A percentile compares a stretch with the other conserved stretches of the same genome.
Conservation (phyloP, 768 basidiomycete genomes). For the Phlebiopsis flavidoalba region DNA sequence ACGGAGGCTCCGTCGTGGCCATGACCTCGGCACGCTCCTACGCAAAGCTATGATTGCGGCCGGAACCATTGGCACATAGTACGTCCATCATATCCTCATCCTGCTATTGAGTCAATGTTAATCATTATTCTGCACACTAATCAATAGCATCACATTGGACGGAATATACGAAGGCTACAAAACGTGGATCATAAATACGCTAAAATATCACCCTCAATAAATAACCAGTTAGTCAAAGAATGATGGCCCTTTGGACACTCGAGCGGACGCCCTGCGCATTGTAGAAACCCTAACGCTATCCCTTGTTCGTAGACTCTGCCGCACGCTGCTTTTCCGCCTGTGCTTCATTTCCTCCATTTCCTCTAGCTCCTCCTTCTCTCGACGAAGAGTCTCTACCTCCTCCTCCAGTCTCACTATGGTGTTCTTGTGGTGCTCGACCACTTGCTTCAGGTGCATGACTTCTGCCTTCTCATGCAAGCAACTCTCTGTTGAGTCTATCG, state of each 20-base stretch:
- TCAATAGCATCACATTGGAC: neutral
- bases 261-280: conserved; percentile 2
- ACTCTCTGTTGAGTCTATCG: conserved; percentile 6
- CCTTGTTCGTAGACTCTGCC: conserved; percentile 1
- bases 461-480: conserved; percentile 6
- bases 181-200: no score
- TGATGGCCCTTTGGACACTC: conserved; percentile 1
- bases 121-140: no score
- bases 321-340: conserved; percentile 6
- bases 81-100: no score
- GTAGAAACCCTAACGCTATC: conserved; percentile 3
- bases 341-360: neutral
- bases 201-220: no score
- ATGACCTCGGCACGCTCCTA: conserved; percentile 1
- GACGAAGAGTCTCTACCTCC: conserved; percentile 6
- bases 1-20: conserved; percentile 49
- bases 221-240: neutral
- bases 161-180: no score
- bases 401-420: conserved; percentile 8
- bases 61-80: neutral
- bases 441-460: conserved; percentile 3
- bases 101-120: no score
- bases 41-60: conserved; percentile 1
- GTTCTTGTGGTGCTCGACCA: conserved; percentile 15
- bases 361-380: neutral